Conservation (phyloP, 768 basidiomycete species). For the Chalciporus pseudorubinellus region DNA sequence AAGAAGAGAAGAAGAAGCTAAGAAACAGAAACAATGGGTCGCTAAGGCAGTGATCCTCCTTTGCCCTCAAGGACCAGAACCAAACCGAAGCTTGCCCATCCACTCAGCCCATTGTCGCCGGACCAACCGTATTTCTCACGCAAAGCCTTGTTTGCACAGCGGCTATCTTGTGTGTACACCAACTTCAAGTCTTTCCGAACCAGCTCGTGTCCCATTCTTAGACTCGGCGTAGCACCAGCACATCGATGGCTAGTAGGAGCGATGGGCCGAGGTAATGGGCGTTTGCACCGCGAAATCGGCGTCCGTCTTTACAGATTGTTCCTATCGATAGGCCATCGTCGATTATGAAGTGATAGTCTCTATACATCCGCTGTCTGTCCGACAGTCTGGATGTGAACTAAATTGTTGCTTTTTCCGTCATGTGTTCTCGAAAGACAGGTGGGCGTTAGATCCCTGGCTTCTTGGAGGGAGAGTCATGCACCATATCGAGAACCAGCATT, state of each 20-base stretch:
- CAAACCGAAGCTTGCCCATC: conserved; percentile 12
- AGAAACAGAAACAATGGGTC: conserved; percentile 29
- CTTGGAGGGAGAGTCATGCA: background rate
- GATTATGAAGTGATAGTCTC: conserved; percentile 10
- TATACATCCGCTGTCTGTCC: conserved; percentile 9
- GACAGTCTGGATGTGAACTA: conserved; percentile 2
- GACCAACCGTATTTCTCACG: conserved; percentile 21
- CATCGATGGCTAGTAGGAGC: too few relatives aligned
- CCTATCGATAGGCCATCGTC: conserved; percentile 21
- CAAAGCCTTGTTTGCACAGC: conserved; percentile 4
- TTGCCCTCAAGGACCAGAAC: conserved; percentile 26
- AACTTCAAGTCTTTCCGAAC: background rate
- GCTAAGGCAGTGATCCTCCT: conserved; percentile 28
- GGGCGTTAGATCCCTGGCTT: conserved; percentile 8
- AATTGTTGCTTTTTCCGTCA: conserved; percentile 9
- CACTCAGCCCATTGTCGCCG: conserved; percentile 9
- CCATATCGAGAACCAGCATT: conserved; percentile 1
- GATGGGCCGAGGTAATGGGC: too few relatives aligned
- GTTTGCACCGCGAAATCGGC: conserved; percentile 4
- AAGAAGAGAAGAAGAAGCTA: conserved; percentile 34
- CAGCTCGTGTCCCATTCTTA: background rate
- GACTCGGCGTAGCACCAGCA: too few relatives aligned
- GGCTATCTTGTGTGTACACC: conserved; percentile 8
- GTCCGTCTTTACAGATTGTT: conserved; percentile 6
- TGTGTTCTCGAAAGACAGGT: conserved; percentile 5